phyloP scores from a whole-genome alignment of 805 yeast genomes.

The Sporopachydermia lactativora region DNA sequence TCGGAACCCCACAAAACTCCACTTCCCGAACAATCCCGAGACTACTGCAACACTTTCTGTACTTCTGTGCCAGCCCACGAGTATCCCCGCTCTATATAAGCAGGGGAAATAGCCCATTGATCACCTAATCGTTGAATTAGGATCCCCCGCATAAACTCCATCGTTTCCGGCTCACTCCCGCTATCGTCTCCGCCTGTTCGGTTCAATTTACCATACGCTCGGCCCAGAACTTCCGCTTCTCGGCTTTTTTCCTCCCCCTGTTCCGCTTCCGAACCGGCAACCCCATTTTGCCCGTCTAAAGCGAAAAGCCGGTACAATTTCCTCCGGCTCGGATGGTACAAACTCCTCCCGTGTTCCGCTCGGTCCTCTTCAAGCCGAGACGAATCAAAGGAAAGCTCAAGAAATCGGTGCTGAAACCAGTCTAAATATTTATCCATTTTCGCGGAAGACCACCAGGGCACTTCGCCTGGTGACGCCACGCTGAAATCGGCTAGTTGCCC shows the following conservation, averaged over 20 bases:
- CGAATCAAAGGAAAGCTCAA: conserved; percentile 2
- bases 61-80: background rate
- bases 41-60: too few species aligned
- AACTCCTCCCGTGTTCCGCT: background rate
- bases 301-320: background rate
- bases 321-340: background rate
- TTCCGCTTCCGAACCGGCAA: background rate
- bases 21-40: too few species aligned
- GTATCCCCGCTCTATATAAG: background rate
- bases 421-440: conserved; percentile 33
- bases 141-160: background rate
- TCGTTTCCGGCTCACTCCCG: background rate
- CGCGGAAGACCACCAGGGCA: conserved; percentile 34
- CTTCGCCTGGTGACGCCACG: conserved; percentile 15
- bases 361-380: background rate
- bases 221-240: background rate
- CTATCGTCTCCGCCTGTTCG: background rate
- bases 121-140: background rate
- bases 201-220: background rate
- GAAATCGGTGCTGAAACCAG: conserved; percentile 28
- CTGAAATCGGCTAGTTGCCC: conserved; percentile 11
- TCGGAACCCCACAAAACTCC: too few species aligned
- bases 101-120: background rate
- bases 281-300: background rate
- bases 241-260: background rate